Percentiles rank a stretch among this genome's conserved stretches.
Conservation (phyloP, 106 monocot species). For the Dioscorea zingiberensis region DNA sequence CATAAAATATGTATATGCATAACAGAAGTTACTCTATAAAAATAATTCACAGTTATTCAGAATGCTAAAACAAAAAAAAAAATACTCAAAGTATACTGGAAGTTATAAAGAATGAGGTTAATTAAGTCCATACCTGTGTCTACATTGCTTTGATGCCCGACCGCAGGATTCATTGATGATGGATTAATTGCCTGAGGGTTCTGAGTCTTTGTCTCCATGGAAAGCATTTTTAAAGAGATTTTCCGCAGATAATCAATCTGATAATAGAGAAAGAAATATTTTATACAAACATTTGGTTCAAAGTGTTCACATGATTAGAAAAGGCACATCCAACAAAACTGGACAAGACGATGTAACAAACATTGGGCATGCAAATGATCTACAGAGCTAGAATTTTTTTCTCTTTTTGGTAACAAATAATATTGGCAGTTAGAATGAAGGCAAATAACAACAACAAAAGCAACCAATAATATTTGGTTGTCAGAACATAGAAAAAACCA, state of each 20-base stretch:
- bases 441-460: neutral
- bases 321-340: no score
- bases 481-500: no score
- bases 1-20: neutral
- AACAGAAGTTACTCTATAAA: no score
- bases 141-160: slow-evolving; percentile 30
- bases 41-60: neutral
- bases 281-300: neutral
- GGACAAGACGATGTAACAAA: no score
- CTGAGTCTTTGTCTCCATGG: slow-evolving; percentile 68
- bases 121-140: slow-evolving; percentile 40
- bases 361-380: neutral
- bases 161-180: slow-evolving; percentile 1
- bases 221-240: slow-evolving; percentile 82
- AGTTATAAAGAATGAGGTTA: neutral
- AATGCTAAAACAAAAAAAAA: neutral
- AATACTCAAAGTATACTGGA: neutral
- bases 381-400: neutral
- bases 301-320: neutral
- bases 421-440: neutral
- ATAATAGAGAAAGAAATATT: slow-evolving; percentile 14
- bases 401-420: neutral
- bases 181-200: slow-evolving; percentile 26
- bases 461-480: no score
- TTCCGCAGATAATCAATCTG: slow-evolving; percentile 78